phyloP scores from a whole-genome alignment of 2,329 filamentous ascomycete species.

The Aureobasidium sp. region DNA sequence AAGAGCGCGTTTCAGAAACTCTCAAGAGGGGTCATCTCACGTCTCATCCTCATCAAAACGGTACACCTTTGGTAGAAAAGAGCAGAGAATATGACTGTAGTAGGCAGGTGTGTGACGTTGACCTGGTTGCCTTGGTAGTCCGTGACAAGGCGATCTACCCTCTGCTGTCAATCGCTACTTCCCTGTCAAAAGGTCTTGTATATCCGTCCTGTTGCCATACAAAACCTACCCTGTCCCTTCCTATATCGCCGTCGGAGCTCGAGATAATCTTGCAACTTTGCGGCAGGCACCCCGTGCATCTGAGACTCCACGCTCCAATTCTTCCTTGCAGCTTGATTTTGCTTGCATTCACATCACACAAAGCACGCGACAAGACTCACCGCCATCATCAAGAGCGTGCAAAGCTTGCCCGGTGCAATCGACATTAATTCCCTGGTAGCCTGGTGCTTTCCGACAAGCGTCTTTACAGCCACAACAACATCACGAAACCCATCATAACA shows the following conservation, averaged over 20 bases:
- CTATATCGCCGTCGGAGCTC: neutral
- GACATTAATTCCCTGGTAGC: neutral
- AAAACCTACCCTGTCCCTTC: neutral
- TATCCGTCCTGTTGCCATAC: neutral
- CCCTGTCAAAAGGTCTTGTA: neutral
- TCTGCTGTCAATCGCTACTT: conserved; percentile 6
- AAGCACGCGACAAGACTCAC: conserved; percentile 10
- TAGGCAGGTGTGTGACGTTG: conserved; percentile 5
- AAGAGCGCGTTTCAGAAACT: neutral
- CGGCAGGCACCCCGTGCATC: conserved; percentile 2
- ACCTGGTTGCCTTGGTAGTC: neutral
- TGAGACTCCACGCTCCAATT: neutral
- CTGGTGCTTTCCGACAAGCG: neutral
- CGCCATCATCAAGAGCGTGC: conserved; percentile 2
- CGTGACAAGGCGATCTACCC: conserved; percentile 6
- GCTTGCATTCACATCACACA: neutral
- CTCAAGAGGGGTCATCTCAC: conserved; percentile 10
- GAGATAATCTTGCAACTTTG: neutral
- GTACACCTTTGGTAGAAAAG: neutral
- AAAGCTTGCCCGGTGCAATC: conserved; percentile 7
- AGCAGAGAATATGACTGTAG: conserved; percentile 1
- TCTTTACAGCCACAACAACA: neutral
- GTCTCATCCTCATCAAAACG: conserved; percentile 13
- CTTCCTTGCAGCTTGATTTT: conserved; percentile 3
- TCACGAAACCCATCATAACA: neutral